Conservation (phyloP, 371 early-diverging fungal species). For the Mycotypha africana region DNA sequence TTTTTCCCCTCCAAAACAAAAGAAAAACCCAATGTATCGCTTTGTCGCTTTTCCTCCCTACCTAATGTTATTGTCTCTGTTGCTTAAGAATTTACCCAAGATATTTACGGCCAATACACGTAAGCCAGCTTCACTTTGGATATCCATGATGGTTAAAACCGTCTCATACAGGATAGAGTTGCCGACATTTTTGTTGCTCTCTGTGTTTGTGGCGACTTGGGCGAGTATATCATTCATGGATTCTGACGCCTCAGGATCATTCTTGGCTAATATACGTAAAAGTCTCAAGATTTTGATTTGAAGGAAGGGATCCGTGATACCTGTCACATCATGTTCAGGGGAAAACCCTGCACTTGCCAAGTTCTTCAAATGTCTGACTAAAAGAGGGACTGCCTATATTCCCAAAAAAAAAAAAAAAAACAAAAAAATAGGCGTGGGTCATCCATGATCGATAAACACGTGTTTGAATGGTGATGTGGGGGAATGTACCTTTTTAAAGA, state of each 20-base stretch:
- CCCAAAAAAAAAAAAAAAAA: background rate
- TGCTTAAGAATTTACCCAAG: constrained; percentile 90
- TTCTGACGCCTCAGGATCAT: constrained; percentile 84
- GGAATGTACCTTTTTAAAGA: constrained; percentile 62
- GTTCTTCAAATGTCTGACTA: constrained; percentile 86
- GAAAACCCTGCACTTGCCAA: constrained; percentile 84
- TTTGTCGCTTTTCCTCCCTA: no score
- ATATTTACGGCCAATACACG: constrained; percentile 96
- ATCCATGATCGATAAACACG: no score
- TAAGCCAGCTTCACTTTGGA: constrained; percentile 86
- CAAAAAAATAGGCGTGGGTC: background rate
- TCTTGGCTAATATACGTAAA: constrained; percentile 83
- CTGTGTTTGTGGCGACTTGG: constrained; percentile 94
- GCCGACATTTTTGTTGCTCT: constrained; percentile 93
- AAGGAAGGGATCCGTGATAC: constrained; percentile 95
- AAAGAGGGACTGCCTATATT: constrained; percentile 72
- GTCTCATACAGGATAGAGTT: constrained; percentile 96
- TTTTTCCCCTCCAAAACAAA: background rate
- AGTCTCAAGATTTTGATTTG: constrained; percentile 93
- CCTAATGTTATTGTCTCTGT: constrained; percentile 96
- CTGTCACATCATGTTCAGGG: constrained; percentile 96
- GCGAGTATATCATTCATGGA: constrained; percentile 95
- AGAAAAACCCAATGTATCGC: constrained; percentile 13
- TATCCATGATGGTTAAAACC: constrained; percentile 92
- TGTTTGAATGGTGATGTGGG: no score